Conservation (phyloP, 2,329 filamentous ascomycete genomes). For the Epichloe uncinata region DNA sequence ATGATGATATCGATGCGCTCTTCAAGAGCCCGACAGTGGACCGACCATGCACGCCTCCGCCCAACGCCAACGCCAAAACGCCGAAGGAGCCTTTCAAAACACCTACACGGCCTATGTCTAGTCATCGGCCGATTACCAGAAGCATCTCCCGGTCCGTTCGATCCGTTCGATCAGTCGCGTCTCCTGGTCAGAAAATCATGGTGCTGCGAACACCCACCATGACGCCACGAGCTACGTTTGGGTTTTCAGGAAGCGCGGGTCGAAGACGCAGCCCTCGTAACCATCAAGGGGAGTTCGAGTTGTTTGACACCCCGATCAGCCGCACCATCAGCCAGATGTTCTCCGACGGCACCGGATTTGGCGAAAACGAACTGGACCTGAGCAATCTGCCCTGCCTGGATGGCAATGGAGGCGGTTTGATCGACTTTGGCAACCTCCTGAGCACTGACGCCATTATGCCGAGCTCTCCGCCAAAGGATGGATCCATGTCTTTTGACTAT, state of each 20-base stretch:
- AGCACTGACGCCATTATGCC: slow-evolving; percentile 33
- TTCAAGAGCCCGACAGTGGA: slow-evolving; percentile 45
- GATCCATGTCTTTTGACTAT: slow-evolving; percentile 18
- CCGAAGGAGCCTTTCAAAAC: slow-evolving; percentile 44
- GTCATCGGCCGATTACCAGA: slow-evolving; percentile 46
- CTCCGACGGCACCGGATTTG: slow-evolving; percentile 38
- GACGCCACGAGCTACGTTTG: slow-evolving; percentile 22
- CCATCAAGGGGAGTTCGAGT: slow-evolving; percentile 23
- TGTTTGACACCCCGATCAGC: slow-evolving; percentile 44
- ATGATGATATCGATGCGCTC: slow-evolving; percentile 47
- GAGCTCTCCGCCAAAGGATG: slow-evolving; percentile 31
- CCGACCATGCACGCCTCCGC: slow-evolving; percentile 39
- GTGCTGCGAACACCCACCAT: slow-evolving; percentile 36
- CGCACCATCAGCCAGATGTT: slow-evolving; percentile 51
- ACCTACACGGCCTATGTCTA: slow-evolving; percentile 47
- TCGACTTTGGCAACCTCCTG: slow-evolving; percentile 37
- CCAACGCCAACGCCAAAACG: slow-evolving; percentile 24
- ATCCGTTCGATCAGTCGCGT: slow-evolving; percentile 29
- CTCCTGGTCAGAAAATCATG: slow-evolving; percentile 28
- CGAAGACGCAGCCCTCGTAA: slow-evolving; percentile 31
- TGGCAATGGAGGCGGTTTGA: slow-evolving; percentile 18
- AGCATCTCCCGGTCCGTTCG: slow-evolving; percentile 45
- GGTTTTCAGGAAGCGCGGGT: slow-evolving; percentile 17
- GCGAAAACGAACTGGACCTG: slow-evolving; percentile 31
- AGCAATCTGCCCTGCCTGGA: slow-evolving; percentile 25